phyloP scores from a whole-genome alignment of 2,329 filamentous ascomycete species.

The Ophiosphaerella narmari region DNA sequence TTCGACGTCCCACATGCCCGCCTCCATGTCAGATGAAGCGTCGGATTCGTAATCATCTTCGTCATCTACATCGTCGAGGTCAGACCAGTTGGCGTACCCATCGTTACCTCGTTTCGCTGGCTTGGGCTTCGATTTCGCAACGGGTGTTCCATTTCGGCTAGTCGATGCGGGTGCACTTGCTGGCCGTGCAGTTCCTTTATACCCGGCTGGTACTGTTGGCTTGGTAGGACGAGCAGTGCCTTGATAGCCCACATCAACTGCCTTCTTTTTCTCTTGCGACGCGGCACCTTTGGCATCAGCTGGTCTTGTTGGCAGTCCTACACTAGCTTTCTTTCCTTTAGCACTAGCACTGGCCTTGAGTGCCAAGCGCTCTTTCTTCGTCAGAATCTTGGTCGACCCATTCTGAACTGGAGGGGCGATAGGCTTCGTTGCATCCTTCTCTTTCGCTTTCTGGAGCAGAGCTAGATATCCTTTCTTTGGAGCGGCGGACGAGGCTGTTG shows the following conservation, averaged over 20 bases:
- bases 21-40: constrained; percentile 77
- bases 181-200: constrained; percentile 46
- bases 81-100: constrained; percentile 46
- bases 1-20: constrained; percentile 73
- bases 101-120: constrained; percentile 40
- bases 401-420: constrained; percentile 73
- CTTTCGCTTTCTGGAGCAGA: constrained; percentile 73
- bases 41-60: constrained; percentile 69
- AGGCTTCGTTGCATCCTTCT: constrained; percentile 53
- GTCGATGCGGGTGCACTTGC: constrained; percentile 24
- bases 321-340: constrained; percentile 40
- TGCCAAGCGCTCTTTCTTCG: constrained; percentile 59
- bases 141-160: constrained; percentile 30
- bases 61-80: constrained; percentile 52
- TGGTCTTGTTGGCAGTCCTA: constrained; percentile 16
- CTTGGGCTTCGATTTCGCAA: constrained; percentile 36
- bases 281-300: constrained; percentile 30
- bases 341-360: constrained; percentile 46
- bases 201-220: constrained; percentile 38
- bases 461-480: constrained; percentile 77
- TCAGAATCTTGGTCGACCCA: constrained; percentile 70
- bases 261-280: constrained; percentile 43
- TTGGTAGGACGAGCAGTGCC: constrained; percentile 53
- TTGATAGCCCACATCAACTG: constrained; percentile 50
- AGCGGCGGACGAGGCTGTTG: constrained; percentile 42